Percentiles rank a stretch among this genome's conserved stretches.
Evolutionary conservation across 139 green algal genomes (phyloP).

Genomic region (Auxenochlorella pyrenoidosa): DNA sequence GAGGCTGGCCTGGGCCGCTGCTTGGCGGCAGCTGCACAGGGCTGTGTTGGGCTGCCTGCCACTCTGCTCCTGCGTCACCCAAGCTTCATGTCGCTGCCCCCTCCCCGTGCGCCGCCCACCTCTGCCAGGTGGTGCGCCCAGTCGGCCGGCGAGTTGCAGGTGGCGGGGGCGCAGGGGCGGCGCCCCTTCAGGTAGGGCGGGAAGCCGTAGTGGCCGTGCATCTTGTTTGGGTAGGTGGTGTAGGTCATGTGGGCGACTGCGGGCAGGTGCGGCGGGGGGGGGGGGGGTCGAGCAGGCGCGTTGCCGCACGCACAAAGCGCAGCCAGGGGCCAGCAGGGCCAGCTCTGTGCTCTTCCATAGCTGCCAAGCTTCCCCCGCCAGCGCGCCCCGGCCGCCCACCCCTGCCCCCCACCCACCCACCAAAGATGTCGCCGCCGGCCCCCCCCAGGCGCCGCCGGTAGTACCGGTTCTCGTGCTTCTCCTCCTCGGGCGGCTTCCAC

Average conservation of each 20-base stretch:
- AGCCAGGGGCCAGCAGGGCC: background rate
- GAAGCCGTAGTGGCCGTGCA: conserved; percentile 33
- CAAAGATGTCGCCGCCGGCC: background rate
- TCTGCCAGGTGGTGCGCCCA: conserved; percentile 4
- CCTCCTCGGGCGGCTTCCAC: background rate
- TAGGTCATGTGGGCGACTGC: conserved; percentile 23
- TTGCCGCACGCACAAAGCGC: too few relatives aligned
- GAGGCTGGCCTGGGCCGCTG: too few relatives aligned
- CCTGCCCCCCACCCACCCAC: background rate
- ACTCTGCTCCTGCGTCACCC: background rate
- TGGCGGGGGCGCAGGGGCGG: conserved; percentile 6
- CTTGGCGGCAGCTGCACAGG: too few relatives aligned
- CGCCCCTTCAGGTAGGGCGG: background rate
- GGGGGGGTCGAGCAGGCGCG: background rate
- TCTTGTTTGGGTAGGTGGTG: conserved; percentile 12
- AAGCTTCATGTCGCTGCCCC: background rate
- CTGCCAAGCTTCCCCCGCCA: too few relatives aligned
- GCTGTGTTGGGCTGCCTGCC: background rate
- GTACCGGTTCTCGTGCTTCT: conserved; percentile 29
- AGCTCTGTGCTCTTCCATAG: too few relatives aligned
- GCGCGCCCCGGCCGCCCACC: background rate
- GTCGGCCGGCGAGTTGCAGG: background rate
- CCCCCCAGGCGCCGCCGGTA: background rate
- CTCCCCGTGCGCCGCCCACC: background rate
- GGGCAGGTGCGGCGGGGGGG: background rate